Evolutionary conservation across 1,284 basidiomycete species (phyloP).

Genomic region (Irpex rosettiformis): DNA sequence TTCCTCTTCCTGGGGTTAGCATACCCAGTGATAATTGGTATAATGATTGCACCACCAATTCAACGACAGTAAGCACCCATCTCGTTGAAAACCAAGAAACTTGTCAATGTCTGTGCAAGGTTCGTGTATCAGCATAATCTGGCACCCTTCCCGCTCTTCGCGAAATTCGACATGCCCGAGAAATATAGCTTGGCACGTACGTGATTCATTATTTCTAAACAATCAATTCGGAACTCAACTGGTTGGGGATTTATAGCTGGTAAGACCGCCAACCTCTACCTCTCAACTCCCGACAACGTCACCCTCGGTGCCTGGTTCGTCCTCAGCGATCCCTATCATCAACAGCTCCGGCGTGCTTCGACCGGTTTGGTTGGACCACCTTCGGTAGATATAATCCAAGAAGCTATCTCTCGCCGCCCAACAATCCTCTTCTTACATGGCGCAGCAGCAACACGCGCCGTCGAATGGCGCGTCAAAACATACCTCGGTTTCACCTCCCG

Average conservation of each 20-base stretch:
- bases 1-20: constrained; percentile 44
- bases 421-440: constrained; percentile 90
- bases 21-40: constrained; percentile 52
- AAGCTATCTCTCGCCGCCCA: constrained; percentile 59
- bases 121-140: constrained; percentile 60
- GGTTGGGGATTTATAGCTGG: constrained; percentile 46
- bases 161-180: constrained; percentile 67
- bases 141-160: constrained; percentile 59
- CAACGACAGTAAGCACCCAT: constrained; percentile 64
- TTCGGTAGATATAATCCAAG: constrained; percentile 30
- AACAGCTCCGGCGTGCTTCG: constrained; percentile 33
- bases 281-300: constrained; percentile 76
- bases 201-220: constrained; percentile 30
- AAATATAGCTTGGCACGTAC: constrained; percentile 80
- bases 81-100: neutral
- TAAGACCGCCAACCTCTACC: constrained; percentile 72
- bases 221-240: neutral
- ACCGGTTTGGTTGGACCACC: constrained; percentile 20
- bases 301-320: constrained; percentile 89
- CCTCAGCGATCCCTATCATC: constrained; percentile 69
- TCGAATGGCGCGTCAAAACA: constrained; percentile 56
- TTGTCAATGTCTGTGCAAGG: neutral
- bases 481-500: constrained; percentile 62
- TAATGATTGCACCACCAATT: constrained; percentile 60
- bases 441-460: constrained; percentile 79